These are phyloP conservation scores for Penicillium salamii DNA, from an alignment of 495 filamentous ascomycete genomes.

Conservation along the genomic window DNA sequence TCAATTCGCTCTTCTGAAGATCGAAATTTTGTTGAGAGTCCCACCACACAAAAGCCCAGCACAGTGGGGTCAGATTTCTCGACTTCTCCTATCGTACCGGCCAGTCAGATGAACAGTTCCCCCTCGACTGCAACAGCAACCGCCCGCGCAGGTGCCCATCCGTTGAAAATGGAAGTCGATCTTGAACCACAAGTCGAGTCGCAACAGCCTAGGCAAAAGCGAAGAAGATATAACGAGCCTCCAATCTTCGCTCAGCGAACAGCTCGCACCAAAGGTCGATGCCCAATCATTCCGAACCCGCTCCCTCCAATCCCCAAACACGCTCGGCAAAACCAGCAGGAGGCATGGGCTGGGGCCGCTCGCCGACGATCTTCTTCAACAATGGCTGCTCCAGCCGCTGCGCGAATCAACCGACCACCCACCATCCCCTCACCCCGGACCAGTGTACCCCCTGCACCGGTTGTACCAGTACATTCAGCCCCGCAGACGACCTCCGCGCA, in stretches of 20 bases:
- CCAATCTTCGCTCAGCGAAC: constrained; percentile 46
- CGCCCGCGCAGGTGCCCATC: constrained; percentile 11
- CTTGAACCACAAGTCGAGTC: constrained; percentile 19
- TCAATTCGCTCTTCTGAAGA: constrained; percentile 27
- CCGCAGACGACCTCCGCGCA: constrained; percentile 4
- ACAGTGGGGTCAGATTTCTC: constrained; percentile 12
- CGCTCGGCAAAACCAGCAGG: constrained; percentile 19
- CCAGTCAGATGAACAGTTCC: constrained; percentile 31
- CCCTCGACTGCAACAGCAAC: constrained; percentile 15
- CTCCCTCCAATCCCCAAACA: constrained; percentile 37
- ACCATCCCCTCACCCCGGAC: constrained; percentile 8
- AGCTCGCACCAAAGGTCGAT: constrained; percentile 34
- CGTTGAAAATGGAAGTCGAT: constrained; percentile 27
- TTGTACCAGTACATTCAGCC: constrained; percentile 7
- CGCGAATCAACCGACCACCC: constrained; percentile 20
- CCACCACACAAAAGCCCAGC: constrained; percentile 14
- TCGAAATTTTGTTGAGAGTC: constrained; percentile 26
- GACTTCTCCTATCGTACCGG: constrained; percentile 16
- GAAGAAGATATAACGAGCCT: constrained; percentile 42
- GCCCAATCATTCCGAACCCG: constrained; percentile 37
- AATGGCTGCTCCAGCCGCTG: constrained; percentile 17
- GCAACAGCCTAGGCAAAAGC: constrained; percentile 34
- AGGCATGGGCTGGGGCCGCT: constrained; percentile 24
- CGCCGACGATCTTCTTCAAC: constrained; percentile 26
- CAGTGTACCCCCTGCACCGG: constrained; percentile 5